Evolutionary conservation across 176 grass and related monocot genomes (phyloP).

Genomic region (Phoenix dactylifera): DNA sequence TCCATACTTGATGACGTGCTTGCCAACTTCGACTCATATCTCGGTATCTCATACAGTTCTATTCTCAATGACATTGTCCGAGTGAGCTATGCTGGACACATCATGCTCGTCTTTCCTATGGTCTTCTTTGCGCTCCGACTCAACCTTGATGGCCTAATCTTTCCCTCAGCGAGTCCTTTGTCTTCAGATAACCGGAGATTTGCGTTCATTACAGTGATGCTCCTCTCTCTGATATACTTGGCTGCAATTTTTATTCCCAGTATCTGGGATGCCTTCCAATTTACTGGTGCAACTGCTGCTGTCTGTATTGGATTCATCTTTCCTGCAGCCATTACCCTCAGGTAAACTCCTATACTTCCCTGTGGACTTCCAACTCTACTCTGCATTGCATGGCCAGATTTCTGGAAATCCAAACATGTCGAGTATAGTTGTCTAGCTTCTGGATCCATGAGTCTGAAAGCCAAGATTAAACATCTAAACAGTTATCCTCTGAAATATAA

Average conservation of each 20-base stretch:
- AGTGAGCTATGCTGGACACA: slow-evolving; percentile 60
- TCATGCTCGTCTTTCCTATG: slow-evolving; percentile 88
- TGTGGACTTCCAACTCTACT: background rate
- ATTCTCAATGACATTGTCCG: slow-evolving; percentile 66
- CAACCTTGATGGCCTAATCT: slow-evolving; percentile 77
- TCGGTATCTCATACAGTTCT: slow-evolving; percentile 51
- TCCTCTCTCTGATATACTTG: slow-evolving; percentile 48
- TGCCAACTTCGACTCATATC: slow-evolving; percentile 69
- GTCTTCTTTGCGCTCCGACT: slow-evolving; percentile 64
- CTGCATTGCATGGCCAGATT: too few relatives aligned
- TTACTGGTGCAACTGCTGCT: slow-evolving; percentile 69
- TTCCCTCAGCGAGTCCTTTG: slow-evolving; percentile 43
- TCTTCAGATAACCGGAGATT: slow-evolving; percentile 59
- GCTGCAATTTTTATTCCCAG: slow-evolving; percentile 70
- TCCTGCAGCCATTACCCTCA: slow-evolving; percentile 64
- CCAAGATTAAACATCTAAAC: too few relatives aligned
- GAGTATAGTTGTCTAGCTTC: too few relatives aligned
- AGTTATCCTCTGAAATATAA: too few relatives aligned
- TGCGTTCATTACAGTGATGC: slow-evolving; percentile 39
- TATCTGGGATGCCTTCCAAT: slow-evolving; percentile 89
- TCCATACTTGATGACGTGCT: slow-evolving; percentile 69
- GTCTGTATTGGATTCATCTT: slow-evolving; percentile 84
- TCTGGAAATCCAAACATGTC: too few relatives aligned
- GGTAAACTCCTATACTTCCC: slow-evolving; percentile 22
- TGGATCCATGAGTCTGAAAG: too few relatives aligned